Conservation (phyloP, 2,329 filamentous ascomycete species). For the Drechslera avenae region DNA sequence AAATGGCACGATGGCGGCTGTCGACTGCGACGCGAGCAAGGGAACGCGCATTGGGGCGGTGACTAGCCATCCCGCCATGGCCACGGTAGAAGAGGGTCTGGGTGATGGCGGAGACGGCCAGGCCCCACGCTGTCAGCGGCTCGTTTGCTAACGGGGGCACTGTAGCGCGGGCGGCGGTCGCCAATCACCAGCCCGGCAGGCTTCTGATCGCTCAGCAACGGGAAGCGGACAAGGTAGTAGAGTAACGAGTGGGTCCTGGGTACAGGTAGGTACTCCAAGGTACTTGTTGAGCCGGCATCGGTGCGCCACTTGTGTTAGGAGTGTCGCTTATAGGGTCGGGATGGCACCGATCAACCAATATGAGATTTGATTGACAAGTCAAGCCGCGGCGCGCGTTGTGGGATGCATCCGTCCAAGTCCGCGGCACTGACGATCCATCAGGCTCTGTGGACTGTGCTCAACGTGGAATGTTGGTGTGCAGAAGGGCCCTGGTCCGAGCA, state of each 20-base stretch:
- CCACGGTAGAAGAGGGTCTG: slow-evolving; percentile 25
- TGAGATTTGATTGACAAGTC: slow-evolving; percentile 45
- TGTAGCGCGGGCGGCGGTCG: slow-evolving; percentile 26
- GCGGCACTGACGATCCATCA: slow-evolving; percentile 44
- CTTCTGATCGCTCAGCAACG: slow-evolving; percentile 38
- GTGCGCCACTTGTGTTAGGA: slow-evolving; percentile 34
- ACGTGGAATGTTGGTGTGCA: slow-evolving; percentile 43
- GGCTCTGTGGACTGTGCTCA: slow-evolving; percentile 44
- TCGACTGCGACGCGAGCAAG: slow-evolving; percentile 23
- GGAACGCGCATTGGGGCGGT: slow-evolving; percentile 21
- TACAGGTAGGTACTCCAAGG: slow-evolving; percentile 30
- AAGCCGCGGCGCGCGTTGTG: slow-evolving; percentile 39
- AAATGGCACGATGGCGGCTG: slow-evolving; percentile 36
- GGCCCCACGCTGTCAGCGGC: slow-evolving; percentile 36
- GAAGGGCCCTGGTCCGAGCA: slow-evolving; percentile 24
- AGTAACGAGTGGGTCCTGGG: slow-evolving; percentile 31
- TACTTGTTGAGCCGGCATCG: slow-evolving; percentile 43
- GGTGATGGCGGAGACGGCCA: slow-evolving; percentile 26
- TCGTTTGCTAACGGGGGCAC: slow-evolving; percentile 32
- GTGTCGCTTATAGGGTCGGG: slow-evolving; percentile 36
- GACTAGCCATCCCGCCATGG: slow-evolving; percentile 17
- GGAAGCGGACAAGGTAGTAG: slow-evolving; percentile 19
- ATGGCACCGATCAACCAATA: slow-evolving; percentile 47
- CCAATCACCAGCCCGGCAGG: slow-evolving; percentile 37
- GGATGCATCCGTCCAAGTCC: slow-evolving; percentile 43